These are phyloP conservation scores for Chenopodium formosanum DNA, from an alignment of 148 eudicot species.

Conservation along the genomic window DNA sequence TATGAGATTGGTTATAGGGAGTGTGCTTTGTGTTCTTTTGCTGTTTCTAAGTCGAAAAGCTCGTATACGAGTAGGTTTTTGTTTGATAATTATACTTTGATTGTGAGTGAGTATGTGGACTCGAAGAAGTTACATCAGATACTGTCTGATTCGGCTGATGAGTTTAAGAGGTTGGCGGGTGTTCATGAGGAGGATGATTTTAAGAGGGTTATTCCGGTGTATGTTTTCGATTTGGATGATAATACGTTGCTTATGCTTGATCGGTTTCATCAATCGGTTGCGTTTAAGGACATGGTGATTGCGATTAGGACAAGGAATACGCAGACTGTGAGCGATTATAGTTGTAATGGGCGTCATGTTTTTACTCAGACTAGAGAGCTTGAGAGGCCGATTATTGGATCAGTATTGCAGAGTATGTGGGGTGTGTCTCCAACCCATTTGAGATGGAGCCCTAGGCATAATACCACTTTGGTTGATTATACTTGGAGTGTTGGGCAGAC, in stretches of 20 bases:
- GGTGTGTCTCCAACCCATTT: constrained; percentile 96
- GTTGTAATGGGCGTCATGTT: constrained; percentile 88
- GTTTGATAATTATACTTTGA: constrained; percentile 92
- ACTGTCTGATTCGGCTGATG: constrained; percentile 57
- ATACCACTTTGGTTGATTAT: constrained; percentile 76
- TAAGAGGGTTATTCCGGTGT: constrained; percentile 78
- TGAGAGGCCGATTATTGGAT: constrained; percentile 90
- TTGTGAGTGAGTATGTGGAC: constrained; percentile 91
- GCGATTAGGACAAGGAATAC: constrained; percentile 84
- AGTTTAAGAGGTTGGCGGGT: constrained; percentile 67
- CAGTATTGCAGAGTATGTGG: constrained; percentile 96
- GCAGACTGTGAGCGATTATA: constrained; percentile 94
- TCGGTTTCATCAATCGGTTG: constrained; percentile 91
- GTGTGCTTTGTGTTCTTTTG: constrained; percentile 79
- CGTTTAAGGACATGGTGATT: constrained; percentile 94
- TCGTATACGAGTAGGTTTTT: constrained; percentile 88
- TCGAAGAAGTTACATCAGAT: constrained; percentile 76
- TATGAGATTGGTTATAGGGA: constrained; percentile 60
- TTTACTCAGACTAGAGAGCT: constrained; percentile 89
- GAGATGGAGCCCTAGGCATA: constrained; percentile 83
- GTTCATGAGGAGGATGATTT: constrained; percentile 73
- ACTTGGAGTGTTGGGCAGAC: constrained; percentile 98
- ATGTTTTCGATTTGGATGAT: constrained; percentile 80
- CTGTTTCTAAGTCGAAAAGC: constrained; percentile 61
- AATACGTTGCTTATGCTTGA: constrained; percentile 69